Evolutionary conservation across 805 yeast genomes (phyloP).

Genomic region (Nakazawaea populi): DNA sequence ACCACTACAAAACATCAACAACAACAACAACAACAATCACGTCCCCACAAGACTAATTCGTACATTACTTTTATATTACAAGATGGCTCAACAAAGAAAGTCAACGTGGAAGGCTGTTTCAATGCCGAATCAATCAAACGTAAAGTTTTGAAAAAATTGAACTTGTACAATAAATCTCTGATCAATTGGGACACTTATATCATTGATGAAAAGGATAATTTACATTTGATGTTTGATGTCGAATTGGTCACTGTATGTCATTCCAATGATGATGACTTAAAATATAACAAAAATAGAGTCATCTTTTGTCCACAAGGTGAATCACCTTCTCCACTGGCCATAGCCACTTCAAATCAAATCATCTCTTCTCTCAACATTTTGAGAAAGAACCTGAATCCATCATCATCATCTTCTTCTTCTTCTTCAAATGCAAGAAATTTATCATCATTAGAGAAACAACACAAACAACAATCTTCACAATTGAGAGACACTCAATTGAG

Average conservation of each 20-base stretch:
- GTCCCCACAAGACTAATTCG: constrained; percentile 9
- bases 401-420: constrained; percentile 1
- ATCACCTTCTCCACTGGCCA: constrained; percentile 56
- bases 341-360: constrained; percentile 47
- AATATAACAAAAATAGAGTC: constrained; percentile 63
- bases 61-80: constrained; percentile 63
- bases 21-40: constrained; percentile 13
- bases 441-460: constrained; percentile 10
- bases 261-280: constrained; percentile 42
- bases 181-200: constrained; percentile 57
- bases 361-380: constrained; percentile 17
- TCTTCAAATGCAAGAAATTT: too few relatives aligned
- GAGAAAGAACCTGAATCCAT: neutral
- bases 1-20: constrained; percentile 6
- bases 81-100: constrained; percentile 64
- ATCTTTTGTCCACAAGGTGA: constrained; percentile 62
- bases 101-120: constrained; percentile 73
- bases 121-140: constrained; percentile 74
- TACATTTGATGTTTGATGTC: constrained; percentile 59
- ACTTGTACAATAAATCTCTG: constrained; percentile 32
- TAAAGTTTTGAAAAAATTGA: constrained; percentile 53
- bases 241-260: constrained; percentile 81
- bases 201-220: constrained; percentile 34
- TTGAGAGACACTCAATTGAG: constrained; percentile 23
- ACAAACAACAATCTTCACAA: constrained; percentile 9